These are phyloP conservation scores for Ustulina deusta DNA, from an alignment of 2,329 filamentous ascomycete species.

Conservation along the genomic window DNA sequence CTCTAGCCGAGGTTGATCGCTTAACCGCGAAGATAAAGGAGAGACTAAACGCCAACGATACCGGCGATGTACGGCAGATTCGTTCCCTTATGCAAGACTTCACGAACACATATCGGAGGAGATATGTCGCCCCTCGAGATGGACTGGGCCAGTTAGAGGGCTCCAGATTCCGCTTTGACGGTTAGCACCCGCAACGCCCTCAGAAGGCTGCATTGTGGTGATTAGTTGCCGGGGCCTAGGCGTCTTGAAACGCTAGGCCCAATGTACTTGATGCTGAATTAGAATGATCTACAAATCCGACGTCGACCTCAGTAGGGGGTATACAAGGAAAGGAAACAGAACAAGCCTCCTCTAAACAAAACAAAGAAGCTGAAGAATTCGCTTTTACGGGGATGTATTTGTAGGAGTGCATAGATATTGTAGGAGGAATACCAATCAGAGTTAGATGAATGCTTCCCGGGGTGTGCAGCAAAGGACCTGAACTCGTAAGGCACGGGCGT, in stretches of 20 bases:
- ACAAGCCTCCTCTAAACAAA: neutral
- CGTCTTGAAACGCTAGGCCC: neutral
- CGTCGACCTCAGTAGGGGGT: neutral
- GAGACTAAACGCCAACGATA: slow-evolving; percentile 74
- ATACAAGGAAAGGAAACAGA: slow-evolving; percentile 4
- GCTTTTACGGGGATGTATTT: slow-evolving; percentile 19
- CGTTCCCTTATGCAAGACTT: slow-evolving; percentile 92
- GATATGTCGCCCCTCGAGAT: slow-evolving; percentile 95
- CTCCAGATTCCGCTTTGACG: slow-evolving; percentile 83
- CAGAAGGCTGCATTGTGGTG: neutral
- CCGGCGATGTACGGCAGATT: slow-evolving; percentile 76
- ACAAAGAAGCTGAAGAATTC: slow-evolving; percentile 1
- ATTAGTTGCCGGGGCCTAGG: neutral
- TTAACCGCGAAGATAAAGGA: slow-evolving; percentile 85
- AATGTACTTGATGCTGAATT: neutral
- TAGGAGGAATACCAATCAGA: slow-evolving; percentile 21
- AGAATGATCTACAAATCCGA: slow-evolving; percentile 19
- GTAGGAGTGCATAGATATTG: slow-evolving; percentile 20
- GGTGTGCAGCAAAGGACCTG: neutral
- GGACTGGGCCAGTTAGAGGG: slow-evolving; percentile 90
- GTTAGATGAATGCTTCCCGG: slow-evolving; percentile 11
- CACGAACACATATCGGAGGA: slow-evolving; percentile 90
- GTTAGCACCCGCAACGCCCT: slow-evolving; percentile 52
- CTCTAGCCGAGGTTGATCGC: slow-evolving; percentile 81
- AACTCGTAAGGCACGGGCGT: neutral